These are phyloP conservation scores for Gymnopus androsaceus DNA, from an alignment of 1,284 basidiomycete genomes.

Conservation along the genomic window DNA sequence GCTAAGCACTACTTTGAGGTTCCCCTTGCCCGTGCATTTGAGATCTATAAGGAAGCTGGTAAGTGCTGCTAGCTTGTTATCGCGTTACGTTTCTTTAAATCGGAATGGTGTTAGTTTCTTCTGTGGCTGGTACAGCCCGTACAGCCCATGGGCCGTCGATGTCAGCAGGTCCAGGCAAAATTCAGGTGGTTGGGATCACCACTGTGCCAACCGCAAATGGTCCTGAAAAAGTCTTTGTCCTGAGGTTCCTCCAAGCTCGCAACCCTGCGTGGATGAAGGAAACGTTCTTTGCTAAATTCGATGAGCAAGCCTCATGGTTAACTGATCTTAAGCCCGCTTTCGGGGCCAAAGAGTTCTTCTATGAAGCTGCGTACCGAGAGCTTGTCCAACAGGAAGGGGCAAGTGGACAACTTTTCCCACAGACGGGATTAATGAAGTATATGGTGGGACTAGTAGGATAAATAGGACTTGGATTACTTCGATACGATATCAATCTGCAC, in stretches of 20 bases:
- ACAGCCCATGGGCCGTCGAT: neutral
- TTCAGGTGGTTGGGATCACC: neutral
- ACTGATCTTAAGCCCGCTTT: neutral
- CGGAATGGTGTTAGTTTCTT: neutral
- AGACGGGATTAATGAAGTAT: no score
- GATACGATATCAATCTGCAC: no score
- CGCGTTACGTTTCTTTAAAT: neutral
- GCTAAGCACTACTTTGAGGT: conserved; percentile 1
- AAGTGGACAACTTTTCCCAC: neutral
- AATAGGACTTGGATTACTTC: no score
- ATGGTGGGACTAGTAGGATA: no score
- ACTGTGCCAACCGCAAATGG: neutral
- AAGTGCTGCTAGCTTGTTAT: neutral
- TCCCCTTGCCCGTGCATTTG: neutral
- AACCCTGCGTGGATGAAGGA: conserved; percentile 1
- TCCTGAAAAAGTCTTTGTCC: conserved; percentile 4
- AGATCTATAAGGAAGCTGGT: conserved; percentile 2
- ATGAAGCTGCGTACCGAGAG: neutral
- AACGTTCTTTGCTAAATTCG: neutral
- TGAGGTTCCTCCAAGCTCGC: neutral
- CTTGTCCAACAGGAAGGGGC: neutral
- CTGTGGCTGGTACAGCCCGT: neutral
- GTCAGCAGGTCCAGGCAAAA: neutral
- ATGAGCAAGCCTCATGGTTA: neutral
- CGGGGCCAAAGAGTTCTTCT: neutral